phyloP scores from a whole-genome alignment of 768 basidiomycete species.

The Crepidotus variabilis region DNA sequence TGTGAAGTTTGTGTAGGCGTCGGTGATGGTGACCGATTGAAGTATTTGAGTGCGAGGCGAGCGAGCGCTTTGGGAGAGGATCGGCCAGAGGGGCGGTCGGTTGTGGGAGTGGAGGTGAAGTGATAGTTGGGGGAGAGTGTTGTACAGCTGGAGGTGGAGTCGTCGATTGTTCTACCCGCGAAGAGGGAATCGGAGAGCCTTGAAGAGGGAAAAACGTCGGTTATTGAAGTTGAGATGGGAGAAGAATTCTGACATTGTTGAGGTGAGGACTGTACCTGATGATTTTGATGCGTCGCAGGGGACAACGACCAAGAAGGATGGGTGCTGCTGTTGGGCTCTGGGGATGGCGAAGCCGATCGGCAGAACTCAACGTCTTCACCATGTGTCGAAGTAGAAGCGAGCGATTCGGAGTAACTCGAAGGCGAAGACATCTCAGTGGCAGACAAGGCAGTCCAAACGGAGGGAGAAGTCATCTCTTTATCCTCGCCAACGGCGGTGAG shows the following conservation, averaged over 20 bases:
- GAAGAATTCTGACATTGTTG: slow-evolving; percentile 42
- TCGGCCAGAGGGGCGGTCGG: slow-evolving; percentile 9
- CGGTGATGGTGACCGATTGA: slow-evolving; percentile 49
- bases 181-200: slow-evolving; percentile 27
- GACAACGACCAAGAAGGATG: slow-evolving; percentile 27
- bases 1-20: slow-evolving; percentile 30
- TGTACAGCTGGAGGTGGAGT: slow-evolving; percentile 5
- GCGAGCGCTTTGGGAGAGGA: slow-evolving; percentile 27
- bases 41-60: slow-evolving; percentile 43
- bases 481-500: slow-evolving; percentile 44
- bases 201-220: slow-evolving; percentile 36
- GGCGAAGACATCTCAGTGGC: slow-evolving; percentile 43
- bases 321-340: slow-evolving; percentile 19
- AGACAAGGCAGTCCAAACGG: slow-evolving; percentile 42
- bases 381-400: slow-evolving; percentile 29
- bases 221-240: slow-evolving; percentile 36
- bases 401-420: slow-evolving; percentile 40
- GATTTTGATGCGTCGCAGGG: slow-evolving; percentile 15
- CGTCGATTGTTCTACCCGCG: slow-evolving; percentile 4
- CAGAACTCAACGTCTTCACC: slow-evolving; percentile 30
- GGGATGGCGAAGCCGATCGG: slow-evolving; percentile 32
- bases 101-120: slow-evolving; percentile 11
- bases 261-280: slow-evolving; percentile 30
- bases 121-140: slow-evolving; percentile 5
- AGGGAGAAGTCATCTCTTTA: slow-evolving; percentile 52